Conservation (phyloP, 2,329 filamentous ascomycete genomes). For the Grosmannia clavigera region DNA sequence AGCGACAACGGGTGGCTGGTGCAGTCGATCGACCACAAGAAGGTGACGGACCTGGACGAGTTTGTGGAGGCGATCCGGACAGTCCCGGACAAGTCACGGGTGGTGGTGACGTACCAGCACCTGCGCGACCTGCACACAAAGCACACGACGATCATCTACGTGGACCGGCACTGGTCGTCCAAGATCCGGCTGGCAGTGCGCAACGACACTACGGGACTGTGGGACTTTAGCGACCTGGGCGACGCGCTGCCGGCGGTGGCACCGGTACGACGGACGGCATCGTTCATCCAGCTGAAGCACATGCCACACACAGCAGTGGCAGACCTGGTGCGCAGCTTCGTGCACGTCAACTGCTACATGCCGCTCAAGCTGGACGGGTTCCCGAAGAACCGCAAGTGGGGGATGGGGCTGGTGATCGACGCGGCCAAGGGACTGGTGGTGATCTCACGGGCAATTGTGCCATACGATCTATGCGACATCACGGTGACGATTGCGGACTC, state of each 20-base stretch:
- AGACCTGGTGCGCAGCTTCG: conserved; percentile 87
- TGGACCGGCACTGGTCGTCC: conserved; percentile 90
- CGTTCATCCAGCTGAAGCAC: conserved; percentile 85
- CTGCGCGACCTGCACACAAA: conserved; percentile 88
- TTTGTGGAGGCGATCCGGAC: conserved; percentile 85
- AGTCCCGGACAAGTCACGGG: conserved; percentile 70
- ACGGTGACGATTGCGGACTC: conserved; percentile 93
- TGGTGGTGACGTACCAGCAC: conserved; percentile 93
- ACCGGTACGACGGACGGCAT: conserved; percentile 63
- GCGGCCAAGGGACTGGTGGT: conserved; percentile 91
- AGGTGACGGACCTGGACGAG: conserved; percentile 72
- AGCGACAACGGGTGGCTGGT: conserved; percentile 89
- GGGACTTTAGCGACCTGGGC: conserved; percentile 84
- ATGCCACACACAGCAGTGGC: conserved; percentile 83
- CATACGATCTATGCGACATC: conserved; percentile 94
- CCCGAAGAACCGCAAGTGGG: conserved; percentile 84
- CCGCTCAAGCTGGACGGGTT: conserved; percentile 97
- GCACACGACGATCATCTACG: conserved; percentile 81
- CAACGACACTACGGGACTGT: conserved; percentile 80
- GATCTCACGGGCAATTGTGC: conserved; percentile 86
- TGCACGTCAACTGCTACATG: conserved; percentile 85
- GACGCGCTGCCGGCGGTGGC: conserved; percentile 65
- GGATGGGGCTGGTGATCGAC: conserved; percentile 94
- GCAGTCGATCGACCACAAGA: conserved; percentile 83
- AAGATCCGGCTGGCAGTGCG: conserved; percentile 89